Conservation (phyloP, 495 filamentous ascomycete species). For the Cercophora newfieldiana region DNA sequence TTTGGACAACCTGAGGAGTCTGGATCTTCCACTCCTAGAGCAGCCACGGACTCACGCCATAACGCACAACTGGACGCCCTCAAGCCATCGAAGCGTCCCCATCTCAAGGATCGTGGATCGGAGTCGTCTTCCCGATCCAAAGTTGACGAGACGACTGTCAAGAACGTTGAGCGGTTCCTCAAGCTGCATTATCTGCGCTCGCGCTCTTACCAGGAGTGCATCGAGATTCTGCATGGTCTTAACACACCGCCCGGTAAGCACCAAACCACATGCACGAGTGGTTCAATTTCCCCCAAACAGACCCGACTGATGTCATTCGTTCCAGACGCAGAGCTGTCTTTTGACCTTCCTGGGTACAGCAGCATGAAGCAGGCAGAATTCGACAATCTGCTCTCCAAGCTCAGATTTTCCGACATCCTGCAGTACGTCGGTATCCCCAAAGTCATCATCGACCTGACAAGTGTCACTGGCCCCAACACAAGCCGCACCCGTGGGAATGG, state of each 20-base stretch:
- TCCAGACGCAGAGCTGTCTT: neutral
- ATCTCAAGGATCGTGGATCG: neutral
- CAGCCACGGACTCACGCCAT: neutral
- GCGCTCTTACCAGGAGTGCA: slow-evolving; percentile 16
- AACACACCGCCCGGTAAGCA: neutral
- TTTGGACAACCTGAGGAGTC: neutral
- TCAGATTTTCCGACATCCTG: slow-evolving; percentile 25
- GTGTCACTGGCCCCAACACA: neutral
- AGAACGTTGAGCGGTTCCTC: neutral
- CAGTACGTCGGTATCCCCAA: slow-evolving; percentile 28
- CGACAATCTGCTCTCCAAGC: slow-evolving; percentile 5
- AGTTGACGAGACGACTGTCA: neutral
- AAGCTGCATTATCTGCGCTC: slow-evolving; percentile 23
- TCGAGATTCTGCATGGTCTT: slow-evolving; percentile 20
- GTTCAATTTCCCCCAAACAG: too few relatives aligned
- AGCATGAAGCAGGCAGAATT: neutral
- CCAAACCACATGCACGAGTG: neutral
- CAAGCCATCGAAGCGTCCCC: neutral
- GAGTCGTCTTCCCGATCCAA: neutral
- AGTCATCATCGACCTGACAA: slow-evolving; percentile 6
- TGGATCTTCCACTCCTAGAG: neutral
- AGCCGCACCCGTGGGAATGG: neutral
- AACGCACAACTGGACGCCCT: neutral
- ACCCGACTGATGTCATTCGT: neutral
- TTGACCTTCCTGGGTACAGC: neutral